Conservation (phyloP, 2,329 filamentous ascomycete genomes). For the Colletotrichum caudatum region DNA sequence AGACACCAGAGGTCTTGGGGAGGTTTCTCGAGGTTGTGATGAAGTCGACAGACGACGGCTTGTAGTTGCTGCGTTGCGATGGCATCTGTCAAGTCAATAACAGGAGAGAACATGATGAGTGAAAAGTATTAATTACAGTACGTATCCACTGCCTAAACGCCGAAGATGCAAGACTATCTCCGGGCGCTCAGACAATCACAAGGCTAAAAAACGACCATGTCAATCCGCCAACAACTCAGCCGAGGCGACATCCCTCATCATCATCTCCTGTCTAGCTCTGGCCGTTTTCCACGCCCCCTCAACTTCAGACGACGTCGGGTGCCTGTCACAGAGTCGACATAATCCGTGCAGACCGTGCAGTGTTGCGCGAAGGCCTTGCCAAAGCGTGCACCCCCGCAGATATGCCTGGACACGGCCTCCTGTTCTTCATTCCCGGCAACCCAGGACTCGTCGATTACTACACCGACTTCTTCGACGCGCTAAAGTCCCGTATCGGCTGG, state of each 20-base stretch:
- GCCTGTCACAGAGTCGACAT: slow-evolving; percentile 15
- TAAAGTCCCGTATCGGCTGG: slow-evolving; percentile 46
- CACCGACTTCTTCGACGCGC: slow-evolving; percentile 69
- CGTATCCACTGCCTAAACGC: slow-evolving; percentile 13
- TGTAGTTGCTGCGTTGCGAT: not conserved
- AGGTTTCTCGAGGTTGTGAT: not conserved
- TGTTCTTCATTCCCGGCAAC: slow-evolving; percentile 83
- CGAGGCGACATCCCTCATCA: slow-evolving; percentile 13
- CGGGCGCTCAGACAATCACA: not conserved
- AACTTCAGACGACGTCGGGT: slow-evolving; percentile 30
- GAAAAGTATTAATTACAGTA: not conserved
- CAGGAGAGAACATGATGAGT: not conserved
- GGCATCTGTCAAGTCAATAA: not conserved
- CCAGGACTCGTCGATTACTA: slow-evolving; percentile 83
- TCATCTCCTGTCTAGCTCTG: not conserved
- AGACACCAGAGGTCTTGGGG: not conserved
- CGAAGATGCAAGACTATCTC: slow-evolving; percentile 15
- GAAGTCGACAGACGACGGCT: not conserved
- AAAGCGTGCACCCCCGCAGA: slow-evolving; percentile 19
- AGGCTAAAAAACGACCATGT: slow-evolving; percentile 6
- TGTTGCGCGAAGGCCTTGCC: slow-evolving; percentile 10
- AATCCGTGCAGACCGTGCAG: slow-evolving; percentile 36
- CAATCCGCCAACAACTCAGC: slow-evolving; percentile 8
- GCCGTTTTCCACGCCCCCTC: not conserved
- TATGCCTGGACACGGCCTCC: slow-evolving; percentile 56